Conservation (phyloP, 108 stramenopile species). For the Epithemia pelagica region DNA sequence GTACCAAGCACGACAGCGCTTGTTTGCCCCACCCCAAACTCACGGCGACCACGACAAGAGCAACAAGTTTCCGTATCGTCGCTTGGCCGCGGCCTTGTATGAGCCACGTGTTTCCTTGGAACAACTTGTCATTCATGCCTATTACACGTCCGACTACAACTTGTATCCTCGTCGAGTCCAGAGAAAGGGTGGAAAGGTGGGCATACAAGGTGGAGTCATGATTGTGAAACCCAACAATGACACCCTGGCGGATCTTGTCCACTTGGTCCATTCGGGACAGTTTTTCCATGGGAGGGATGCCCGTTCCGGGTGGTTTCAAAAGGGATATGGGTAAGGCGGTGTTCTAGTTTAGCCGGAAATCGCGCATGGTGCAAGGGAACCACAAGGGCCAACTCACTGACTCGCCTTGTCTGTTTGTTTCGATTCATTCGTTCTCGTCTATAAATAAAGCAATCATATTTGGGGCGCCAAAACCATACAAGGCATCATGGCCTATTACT, state of each 20-base stretch:
- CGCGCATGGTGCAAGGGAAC: no score
- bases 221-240: neutral
- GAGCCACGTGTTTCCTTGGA: no score
- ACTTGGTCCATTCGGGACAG: neutral
- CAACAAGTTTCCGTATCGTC: no score
- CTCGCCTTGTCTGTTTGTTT: no score
- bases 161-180: neutral
- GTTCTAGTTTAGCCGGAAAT: no score
- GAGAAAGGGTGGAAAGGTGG: neutral
- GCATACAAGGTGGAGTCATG: neutral
- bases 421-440: no score
- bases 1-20: no score
- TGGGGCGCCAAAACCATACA: conserved; percentile 68
- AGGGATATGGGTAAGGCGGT: neutral
- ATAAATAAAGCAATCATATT: conserved; percentile 48
- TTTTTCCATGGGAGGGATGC: neutral
- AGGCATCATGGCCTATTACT: conserved; percentile 72
- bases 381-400: no score
- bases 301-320: neutral
- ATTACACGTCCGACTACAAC: neutral
- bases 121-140: neutral
- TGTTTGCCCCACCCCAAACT: no score
- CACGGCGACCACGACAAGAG: no score
- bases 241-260: neutral
- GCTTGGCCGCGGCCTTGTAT: no score